Evolutionary conservation across 371 early-diverging fungal species (phyloP), one percentile per base, ranked within the genome.

Genomic region (Nematocida sp.): DNA sequence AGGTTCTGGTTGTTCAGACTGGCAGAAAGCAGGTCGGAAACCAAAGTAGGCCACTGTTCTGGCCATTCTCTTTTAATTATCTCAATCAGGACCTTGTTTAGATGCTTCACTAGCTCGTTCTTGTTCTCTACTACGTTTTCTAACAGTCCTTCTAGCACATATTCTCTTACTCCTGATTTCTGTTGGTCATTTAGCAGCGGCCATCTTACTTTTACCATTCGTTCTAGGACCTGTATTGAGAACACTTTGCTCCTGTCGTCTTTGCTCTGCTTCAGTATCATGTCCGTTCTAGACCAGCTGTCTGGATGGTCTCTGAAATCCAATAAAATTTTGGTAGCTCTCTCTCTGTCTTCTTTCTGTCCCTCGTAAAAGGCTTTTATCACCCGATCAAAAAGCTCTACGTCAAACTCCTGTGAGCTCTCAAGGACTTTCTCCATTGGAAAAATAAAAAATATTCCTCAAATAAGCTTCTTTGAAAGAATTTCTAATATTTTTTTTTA

Each of bases 1-100:
- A 97, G 85, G 0, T 90, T 85, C 21, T 95, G 86, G 70, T 89
- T 92, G 5, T 89, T 87, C 79, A 89, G 88, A 81, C 92, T 91
- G 5, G 81, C 79, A 9, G 93, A 90, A 19, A 99, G 90, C 75
- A 99, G 89, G 81, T 98, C 98, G 25, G 92, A 89, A 74, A 99
- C 95, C 81, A 99, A 96, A 19, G 87, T 87, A 2, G 98, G 97
- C 96, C 97, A 99, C 78, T 93, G 90, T 65, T 90, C 89, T 17
- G 98, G 98, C 98, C 98, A 99, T 80, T 99, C 99, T 82, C 95
- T 94, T 83, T 99, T 99, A 65, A 96, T 84, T 49, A 99, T 92
- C 89, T 93, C 83, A 31, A 76, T 66, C 47, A 79, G 76, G 46
- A 80, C 65, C 32, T 52, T 46, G 62, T 81, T 81, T 31, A 70